A percentile compares a stretch with the other conserved stretches of the same genome.
phyloP scores from a whole-genome alignment of 805 yeast species.

The Metschnikowia peoriensis region DNA sequence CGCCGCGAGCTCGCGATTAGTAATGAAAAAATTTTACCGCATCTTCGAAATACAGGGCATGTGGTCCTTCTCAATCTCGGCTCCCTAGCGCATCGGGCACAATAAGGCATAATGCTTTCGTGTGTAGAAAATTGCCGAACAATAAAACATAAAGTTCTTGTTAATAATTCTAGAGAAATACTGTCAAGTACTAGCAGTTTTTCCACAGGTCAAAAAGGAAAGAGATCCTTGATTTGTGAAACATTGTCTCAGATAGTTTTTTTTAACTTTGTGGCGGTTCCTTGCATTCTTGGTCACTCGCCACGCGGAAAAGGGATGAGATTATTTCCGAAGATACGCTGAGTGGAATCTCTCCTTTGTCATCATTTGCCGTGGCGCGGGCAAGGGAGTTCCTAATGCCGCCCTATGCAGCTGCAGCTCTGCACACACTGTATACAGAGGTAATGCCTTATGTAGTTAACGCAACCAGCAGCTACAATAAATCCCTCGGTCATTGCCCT shows the following conservation, averaged over 20 bases:
- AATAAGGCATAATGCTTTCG: background rate
- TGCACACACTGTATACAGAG: background rate
- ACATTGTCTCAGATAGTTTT: constrained; percentile 3
- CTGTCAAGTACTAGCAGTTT: too few relatives aligned
- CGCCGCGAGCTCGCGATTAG: background rate
- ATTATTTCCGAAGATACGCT: constrained; percentile 1
- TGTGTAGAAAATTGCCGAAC: background rate
- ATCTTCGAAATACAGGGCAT: background rate
- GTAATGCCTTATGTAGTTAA: background rate
- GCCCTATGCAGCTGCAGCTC: background rate
- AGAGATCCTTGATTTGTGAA: background rate
- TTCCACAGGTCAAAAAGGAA: background rate
- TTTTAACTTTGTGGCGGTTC: background rate
- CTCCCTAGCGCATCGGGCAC: background rate
- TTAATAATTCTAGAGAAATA: too few relatives aligned
- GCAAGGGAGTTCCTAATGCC: background rate
- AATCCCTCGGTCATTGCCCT: background rate
- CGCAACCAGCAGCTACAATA: background rate
- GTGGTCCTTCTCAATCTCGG: background rate
- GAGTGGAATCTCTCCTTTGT: background rate
- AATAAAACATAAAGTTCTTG: too few relatives aligned
- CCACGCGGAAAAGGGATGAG: constrained; percentile 1
- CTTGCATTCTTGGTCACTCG: background rate
- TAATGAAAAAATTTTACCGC: background rate
- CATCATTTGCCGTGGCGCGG: background rate